Evolutionary conservation across 177 flowering plant genomes (phyloP).

Genomic region (Telopea speciosissima): DNA sequence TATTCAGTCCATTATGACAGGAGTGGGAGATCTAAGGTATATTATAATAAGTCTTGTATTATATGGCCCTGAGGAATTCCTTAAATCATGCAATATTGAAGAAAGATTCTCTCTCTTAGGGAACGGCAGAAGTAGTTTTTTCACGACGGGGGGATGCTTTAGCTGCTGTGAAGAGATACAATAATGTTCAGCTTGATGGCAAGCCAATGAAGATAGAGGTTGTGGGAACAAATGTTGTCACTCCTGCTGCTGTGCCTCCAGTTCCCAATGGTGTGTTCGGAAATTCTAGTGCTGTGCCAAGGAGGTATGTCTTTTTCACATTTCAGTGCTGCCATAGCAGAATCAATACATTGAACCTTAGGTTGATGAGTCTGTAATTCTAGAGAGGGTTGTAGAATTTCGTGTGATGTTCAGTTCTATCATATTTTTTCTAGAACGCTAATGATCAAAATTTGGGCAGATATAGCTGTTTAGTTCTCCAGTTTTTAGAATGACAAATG

Average conservation of each 20-base stretch:
- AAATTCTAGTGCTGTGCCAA: constrained; percentile 35
- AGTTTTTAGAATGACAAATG: too few species aligned
- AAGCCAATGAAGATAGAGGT: constrained; percentile 94
- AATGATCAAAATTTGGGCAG: too few species aligned
- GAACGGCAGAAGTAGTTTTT: constrained; percentile 91
- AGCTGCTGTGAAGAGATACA: constrained; percentile 81
- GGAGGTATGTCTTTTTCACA: constrained; percentile 33
- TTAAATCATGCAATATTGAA: constrained; percentile 20
- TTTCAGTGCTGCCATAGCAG: neutral
- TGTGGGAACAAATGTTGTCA: constrained; percentile 61
- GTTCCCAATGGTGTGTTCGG: constrained; percentile 41
- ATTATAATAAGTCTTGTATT: constrained; percentile 23
- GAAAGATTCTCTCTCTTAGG: constrained; percentile 42
- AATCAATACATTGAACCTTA: neutral
- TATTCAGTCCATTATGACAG: constrained; percentile 67
- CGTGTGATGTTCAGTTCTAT: too few species aligned
- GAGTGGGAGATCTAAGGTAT: constrained; percentile 93
- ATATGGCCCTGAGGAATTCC: constrained; percentile 13
- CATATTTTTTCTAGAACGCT: too few species aligned
- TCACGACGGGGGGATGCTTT: constrained; percentile 66
- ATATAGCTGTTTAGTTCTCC: too few species aligned
- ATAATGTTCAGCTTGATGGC: constrained; percentile 94
- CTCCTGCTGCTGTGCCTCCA: constrained; percentile 38
- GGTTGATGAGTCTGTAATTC: neutral
- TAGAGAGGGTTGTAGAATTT: too few species aligned